phyloP scores from a whole-genome alignment of 2,329 filamentous ascomycete species.

The Endocalyx cinctus region DNA sequence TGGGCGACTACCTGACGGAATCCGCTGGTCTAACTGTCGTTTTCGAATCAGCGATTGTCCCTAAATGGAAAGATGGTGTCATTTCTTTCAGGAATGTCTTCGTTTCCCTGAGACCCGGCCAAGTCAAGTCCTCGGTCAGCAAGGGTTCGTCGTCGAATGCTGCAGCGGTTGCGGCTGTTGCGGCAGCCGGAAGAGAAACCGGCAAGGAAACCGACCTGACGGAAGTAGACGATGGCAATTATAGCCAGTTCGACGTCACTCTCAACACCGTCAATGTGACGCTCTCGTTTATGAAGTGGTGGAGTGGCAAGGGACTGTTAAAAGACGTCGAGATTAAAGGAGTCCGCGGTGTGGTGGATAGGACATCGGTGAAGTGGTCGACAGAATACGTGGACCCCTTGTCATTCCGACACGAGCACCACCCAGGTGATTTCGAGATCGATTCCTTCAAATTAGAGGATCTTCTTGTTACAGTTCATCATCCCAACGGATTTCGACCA shows the following conservation, averaged over 20 bases:
- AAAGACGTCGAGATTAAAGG: conserved; percentile 93
- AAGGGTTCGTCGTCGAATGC: conserved; percentile 86
- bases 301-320: conserved; percentile 89
- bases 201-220: conserved; percentile 39
- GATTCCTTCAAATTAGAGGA: conserved; percentile 97
- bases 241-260: conserved; percentile 94
- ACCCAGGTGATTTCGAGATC: conserved; percentile 92
- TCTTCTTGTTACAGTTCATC: conserved; percentile 83
- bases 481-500: conserved; percentile 85
- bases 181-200: conserved; percentile 63
- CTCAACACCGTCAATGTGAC: conserved; percentile 96
- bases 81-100: conserved; percentile 97
- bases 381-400: conserved; percentile 71
- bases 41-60: conserved; percentile 96
- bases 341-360: conserved; percentile 85
- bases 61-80: conserved; percentile 90
- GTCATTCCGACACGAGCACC: conserved; percentile 81
- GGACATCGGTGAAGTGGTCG: conserved; percentile 74
- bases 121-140: conserved; percentile 74
- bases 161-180: conserved; percentile 79
- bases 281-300: conserved; percentile 96
- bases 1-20: conserved; percentile 92
- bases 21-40: conserved; percentile 91
- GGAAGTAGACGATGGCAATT: conserved; percentile 84
- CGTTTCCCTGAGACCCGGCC: conserved; percentile 84